Percentiles rank a stretch among this genome's conserved stretches.
These are phyloP conservation scores for Lipomyces chichibuensis DNA, from an alignment of 805 yeast species.

Conservation along the genomic window DNA sequence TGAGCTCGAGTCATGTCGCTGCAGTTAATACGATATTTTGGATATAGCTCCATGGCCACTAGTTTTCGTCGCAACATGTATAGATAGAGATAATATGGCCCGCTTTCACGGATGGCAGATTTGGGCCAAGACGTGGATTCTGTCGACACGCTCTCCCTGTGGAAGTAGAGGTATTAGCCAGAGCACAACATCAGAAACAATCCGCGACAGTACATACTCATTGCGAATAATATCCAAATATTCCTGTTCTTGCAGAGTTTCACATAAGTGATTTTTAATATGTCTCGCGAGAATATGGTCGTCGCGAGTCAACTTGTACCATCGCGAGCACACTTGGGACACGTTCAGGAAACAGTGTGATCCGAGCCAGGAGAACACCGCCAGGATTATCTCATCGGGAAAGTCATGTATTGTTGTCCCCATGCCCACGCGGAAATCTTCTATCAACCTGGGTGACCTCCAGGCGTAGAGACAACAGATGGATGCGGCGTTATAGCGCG, in stretches of 20 bases:
- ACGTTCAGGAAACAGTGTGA: conserved; percentile 20
- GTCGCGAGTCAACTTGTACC: conserved; percentile 12
- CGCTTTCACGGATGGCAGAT: conserved; percentile 1
- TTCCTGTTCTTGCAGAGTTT: conserved; percentile 7
- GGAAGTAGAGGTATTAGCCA: neutral
- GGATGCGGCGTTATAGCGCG: too few relatives aligned
- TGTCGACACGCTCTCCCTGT: conserved; percentile 1
- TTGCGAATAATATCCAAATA: conserved; percentile 15
- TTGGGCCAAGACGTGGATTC: conserved; percentile 8
- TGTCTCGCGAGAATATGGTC: conserved; percentile 24
- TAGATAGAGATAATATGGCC: conserved; percentile 19
- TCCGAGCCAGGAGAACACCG: conserved; percentile 20
- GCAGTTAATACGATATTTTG: conserved; percentile 2
- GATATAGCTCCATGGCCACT: conserved; percentile 13
- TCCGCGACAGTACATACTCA: conserved; percentile 7
- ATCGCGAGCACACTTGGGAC: conserved; percentile 27
- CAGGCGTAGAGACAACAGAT: neutral
- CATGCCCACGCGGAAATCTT: neutral
- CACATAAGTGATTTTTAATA: conserved; percentile 19
- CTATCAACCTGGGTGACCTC: neutral
- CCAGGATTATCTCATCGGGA: conserved; percentile 23
- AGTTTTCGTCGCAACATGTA: conserved; percentile 27
- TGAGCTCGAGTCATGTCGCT: conserved; percentile 8
- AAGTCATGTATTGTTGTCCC: conserved; percentile 6
- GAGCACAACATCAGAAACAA: neutral